A percentile compares a stretch with the other conserved stretches of the same genome.
These are phyloP conservation scores for Aspergillus floridensis DNA, from an alignment of 2,329 filamentous ascomycete genomes.

Conservation along the genomic window DNA sequence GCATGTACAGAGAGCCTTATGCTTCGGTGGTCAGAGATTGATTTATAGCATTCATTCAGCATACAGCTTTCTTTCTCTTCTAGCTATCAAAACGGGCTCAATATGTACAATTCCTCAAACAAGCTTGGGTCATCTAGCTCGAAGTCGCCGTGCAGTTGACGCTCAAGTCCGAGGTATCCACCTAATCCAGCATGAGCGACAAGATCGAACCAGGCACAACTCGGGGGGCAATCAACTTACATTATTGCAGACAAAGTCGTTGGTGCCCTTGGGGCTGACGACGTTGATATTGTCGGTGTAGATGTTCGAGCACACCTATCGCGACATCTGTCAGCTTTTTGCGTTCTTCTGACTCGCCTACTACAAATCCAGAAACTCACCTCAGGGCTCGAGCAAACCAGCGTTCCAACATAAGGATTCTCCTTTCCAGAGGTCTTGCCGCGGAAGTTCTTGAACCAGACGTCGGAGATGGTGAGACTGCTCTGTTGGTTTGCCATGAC, in stretches of 20 bases:
- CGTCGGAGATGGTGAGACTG: conserved; percentile 54
- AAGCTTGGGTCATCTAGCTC: background rate
- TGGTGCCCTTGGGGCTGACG: conserved; percentile 46
- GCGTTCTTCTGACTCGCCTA: background rate
- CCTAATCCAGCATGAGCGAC: conserved; percentile 16
- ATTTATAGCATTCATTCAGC: background rate
- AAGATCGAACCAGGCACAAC: background rate
- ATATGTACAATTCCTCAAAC: background rate
- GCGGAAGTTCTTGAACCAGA: conserved; percentile 56
- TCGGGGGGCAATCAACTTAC: conserved; percentile 24
- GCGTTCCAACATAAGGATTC: conserved; percentile 46
- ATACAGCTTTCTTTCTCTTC: background rate
- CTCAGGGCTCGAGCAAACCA: conserved; percentile 49
- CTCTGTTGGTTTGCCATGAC: conserved; percentile 19
- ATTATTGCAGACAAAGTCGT: conserved; percentile 47
- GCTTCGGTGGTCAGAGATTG: no score
- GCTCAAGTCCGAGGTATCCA: conserved; percentile 34
- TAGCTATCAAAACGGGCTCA: background rate
- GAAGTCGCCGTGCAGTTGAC: conserved; percentile 33
- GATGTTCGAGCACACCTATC: conserved; percentile 48
- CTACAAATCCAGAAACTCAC: conserved; percentile 38
- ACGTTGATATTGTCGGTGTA: conserved; percentile 48
- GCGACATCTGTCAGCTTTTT: background rate
- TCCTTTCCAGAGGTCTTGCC: conserved; percentile 52
- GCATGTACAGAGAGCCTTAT: background rate